Conservation (phyloP, 192 early-diverging fungal genomes). For the Coemansia sp. region DNA sequence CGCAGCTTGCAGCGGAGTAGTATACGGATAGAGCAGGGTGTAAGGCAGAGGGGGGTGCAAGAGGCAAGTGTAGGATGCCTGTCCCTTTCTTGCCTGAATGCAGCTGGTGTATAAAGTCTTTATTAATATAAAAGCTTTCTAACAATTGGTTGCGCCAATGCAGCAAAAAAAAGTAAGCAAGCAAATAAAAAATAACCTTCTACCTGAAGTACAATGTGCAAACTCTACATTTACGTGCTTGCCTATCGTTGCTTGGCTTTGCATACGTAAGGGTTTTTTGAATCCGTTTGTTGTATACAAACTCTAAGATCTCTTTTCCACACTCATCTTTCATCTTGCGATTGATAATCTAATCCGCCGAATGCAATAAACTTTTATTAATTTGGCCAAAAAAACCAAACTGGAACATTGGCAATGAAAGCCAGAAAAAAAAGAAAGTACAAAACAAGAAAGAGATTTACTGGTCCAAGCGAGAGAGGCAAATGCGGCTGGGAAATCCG, state of each 20-base stretch:
- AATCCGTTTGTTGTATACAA: not conserved
- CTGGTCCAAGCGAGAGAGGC: not conserved
- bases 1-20: constrained; percentile 2
- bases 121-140: too few species aligned
- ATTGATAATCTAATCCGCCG: not conserved
- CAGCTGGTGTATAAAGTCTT: not conserved
- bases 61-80: not conserved
- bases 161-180: not conserved
- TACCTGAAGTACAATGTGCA: not conserved
- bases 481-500: not conserved
- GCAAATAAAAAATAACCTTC: not conserved
- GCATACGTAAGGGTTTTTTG: not conserved
- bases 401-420: too few species aligned
- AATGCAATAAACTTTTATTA: too few species aligned
- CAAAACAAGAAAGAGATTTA: too few species aligned
- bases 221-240: not conserved
- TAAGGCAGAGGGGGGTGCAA: not conserved
- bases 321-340: not conserved
- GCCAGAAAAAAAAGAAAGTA: too few species aligned
- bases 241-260: not conserved
- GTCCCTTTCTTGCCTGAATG: not conserved
- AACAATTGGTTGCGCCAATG: not conserved
- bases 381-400: too few species aligned
- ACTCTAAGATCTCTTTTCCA: not conserved
- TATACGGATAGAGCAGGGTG: not conserved